Conservation (phyloP, 176 grass and related monocot species). For the barley (Hordeum vulgare) region MorexV3_pseudomolecules_assembly NC_058520.1:249168466-249168965, state of each 20-base stretch:
- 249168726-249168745: not conserved
- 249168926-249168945: conserved; percentile 1
- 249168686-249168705: conserved; percentile 23
- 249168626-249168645: conserved; percentile 85
- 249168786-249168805: not conserved
- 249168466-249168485: conserved; percentile 76
- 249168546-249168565: conserved; percentile 75
- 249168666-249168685: conserved; percentile 84
- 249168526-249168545: conserved; percentile 71
- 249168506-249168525: conserved; percentile 71
- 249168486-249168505: conserved; percentile 71
- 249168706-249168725: not conserved
- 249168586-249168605: conserved; percentile 68
- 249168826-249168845: not conserved
- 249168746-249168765: not conserved
- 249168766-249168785: not conserved
- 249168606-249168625: conserved; percentile 84
- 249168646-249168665: conserved; percentile 72
- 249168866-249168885: conserved; percentile 1
- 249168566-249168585: conserved; percentile 64
- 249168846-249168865: conserved; percentile 2
- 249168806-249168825: not conserved
- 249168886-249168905: not conserved
- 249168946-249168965: conserved; percentile 48
- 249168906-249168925: not conserved